phyloP scores from a whole-genome alignment of 1,139 yeast genomes.

The Pichia sp. region DNA sequence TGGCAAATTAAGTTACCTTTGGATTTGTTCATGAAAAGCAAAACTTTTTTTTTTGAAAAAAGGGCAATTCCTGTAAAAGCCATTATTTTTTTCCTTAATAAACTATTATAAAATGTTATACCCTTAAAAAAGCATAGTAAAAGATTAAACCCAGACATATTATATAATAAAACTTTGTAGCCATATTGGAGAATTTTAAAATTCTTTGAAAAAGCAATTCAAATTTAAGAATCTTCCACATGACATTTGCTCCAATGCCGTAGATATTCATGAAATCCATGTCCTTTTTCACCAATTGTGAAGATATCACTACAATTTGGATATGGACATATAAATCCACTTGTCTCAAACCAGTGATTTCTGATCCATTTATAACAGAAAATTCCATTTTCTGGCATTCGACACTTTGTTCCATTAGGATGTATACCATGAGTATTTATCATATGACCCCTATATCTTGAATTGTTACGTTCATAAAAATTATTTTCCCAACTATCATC shows the following conservation, averaged over 20 bases:
- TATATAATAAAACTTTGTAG: too few relatives aligned
- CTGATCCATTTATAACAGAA: slow-evolving; percentile 15
- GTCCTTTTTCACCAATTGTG: slow-evolving; percentile 15
- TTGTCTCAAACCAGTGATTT: slow-evolving; percentile 16
- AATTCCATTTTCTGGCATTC: slow-evolving; percentile 9
- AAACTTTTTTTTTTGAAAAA: too few relatives aligned
- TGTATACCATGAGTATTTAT: slow-evolving; percentile 19
- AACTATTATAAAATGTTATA: too few relatives aligned
- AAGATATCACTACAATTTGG: slow-evolving; percentile 5
- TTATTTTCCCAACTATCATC: slow-evolving; percentile 10
- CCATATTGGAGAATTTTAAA: too few relatives aligned
- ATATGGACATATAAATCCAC: slow-evolving; percentile 15
- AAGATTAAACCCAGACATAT: too few relatives aligned
- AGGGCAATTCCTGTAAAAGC: too few relatives aligned
- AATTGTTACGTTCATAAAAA: slow-evolving; percentile 17
- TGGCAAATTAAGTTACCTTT: too few relatives aligned
- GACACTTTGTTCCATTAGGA: slow-evolving; percentile 10
- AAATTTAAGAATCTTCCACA: background rate
- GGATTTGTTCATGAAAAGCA: too few relatives aligned
- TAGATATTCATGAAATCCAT: slow-evolving; percentile 17
- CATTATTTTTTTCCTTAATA: too few relatives aligned
- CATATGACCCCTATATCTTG: slow-evolving; percentile 19
- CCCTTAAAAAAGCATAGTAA: too few relatives aligned
- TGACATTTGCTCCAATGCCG: slow-evolving; percentile 15
- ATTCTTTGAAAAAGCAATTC: too few relatives aligned